Conservation (phyloP, 1,284 basidiomycete genomes). For the Volvariella volvacea region DNA sequence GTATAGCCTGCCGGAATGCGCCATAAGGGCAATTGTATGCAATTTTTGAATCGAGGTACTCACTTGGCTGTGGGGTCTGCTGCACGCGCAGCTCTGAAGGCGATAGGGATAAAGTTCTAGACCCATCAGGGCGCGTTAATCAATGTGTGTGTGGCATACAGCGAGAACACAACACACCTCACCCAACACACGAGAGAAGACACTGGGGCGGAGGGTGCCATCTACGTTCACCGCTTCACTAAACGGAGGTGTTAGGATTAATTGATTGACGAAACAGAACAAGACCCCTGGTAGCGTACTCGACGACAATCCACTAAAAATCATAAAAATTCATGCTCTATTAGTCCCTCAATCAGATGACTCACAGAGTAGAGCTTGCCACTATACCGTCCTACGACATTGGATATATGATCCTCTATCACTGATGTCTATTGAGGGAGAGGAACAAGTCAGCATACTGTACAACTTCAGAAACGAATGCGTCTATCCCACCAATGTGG, state of each 20-base stretch:
- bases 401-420: slow-evolving; percentile 13
- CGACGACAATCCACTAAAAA: too few species aligned
- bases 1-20: slow-evolving; percentile 14
- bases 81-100: too few species aligned
- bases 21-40: too few species aligned
- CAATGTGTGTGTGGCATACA: slow-evolving; percentile 35
- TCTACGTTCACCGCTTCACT: slow-evolving; percentile 21
- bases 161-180: slow-evolving; percentile 35
- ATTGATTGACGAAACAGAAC: too few species aligned
- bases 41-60: too few species aligned
- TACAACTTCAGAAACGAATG: not conserved
- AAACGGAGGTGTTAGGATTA: too few species aligned
- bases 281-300: too few species aligned
- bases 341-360: too few species aligned
- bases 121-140: too few species aligned
- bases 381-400: slow-evolving; percentile 13
- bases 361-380: slow-evolving; percentile 14
- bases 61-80: slow-evolving; percentile 31
- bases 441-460: not conserved
- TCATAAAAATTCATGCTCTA: too few species aligned
- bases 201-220: slow-evolving; percentile 31
- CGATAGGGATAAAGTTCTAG: too few species aligned
- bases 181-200: slow-evolving; percentile 35
- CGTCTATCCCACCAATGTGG: slow-evolving; percentile 13
- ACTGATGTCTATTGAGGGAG: slow-evolving; percentile 14